Evolutionary conservation across 2,329 filamentous ascomycete genomes (phyloP).

Genomic region (Scedosporium boydii): DNA sequence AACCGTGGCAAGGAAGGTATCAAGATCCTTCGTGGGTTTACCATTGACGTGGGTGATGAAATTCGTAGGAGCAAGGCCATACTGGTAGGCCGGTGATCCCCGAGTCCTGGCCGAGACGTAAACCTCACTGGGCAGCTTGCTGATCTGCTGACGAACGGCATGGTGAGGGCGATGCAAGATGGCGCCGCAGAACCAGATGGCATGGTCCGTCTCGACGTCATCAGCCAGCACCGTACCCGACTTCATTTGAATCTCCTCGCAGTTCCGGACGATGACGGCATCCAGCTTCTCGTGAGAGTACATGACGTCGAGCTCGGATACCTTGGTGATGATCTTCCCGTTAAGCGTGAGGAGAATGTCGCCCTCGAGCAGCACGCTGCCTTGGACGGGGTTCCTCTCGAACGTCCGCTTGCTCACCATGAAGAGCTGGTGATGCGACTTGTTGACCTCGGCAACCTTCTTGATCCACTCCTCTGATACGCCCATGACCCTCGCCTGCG

Average conservation of each 20-base stretch:
- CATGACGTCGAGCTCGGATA: constrained; percentile 92
- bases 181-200: constrained; percentile 90
- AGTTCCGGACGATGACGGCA: constrained; percentile 77
- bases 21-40: constrained; percentile 70
- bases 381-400: constrained; percentile 39
- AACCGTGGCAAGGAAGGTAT: constrained; percentile 71
- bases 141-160: constrained; percentile 94
- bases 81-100: constrained; percentile 78
- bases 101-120: constrained; percentile 84
- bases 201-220: constrained; percentile 85
- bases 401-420: constrained; percentile 90
- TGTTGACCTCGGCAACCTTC: constrained; percentile 79
- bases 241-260: constrained; percentile 65
- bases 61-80: constrained; percentile 89
- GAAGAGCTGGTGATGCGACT: constrained; percentile 90
- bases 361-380: constrained; percentile 65
- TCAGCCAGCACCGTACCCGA: constrained; percentile 81
- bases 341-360: constrained; percentile 90
- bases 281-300: constrained; percentile 79
- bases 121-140: constrained; percentile 89
- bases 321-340: constrained; percentile 82
- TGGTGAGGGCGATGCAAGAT: constrained; percentile 90
- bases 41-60: constrained; percentile 97
- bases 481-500: constrained; percentile 93
- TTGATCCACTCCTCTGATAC: constrained; percentile 93